Conservation (phyloP, 495 filamentous ascomycete species). For the Penicillium alfredii region DNA sequence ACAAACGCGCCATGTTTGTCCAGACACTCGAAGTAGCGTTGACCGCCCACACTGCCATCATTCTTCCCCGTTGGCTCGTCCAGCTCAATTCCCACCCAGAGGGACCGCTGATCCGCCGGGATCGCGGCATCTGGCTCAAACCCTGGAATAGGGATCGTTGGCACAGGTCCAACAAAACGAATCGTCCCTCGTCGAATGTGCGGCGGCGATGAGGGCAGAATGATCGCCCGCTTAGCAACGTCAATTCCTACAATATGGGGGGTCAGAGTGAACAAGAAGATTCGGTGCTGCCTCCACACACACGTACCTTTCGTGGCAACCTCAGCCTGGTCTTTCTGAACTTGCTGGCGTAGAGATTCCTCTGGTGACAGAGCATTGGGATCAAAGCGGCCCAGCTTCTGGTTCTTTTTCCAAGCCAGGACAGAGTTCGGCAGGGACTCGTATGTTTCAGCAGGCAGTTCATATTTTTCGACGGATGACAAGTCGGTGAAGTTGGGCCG, state of each 20-base stretch:
- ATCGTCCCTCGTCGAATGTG: conserved; percentile 76
- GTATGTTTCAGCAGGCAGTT: conserved; percentile 75
- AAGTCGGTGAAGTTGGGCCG: conserved; percentile 72
- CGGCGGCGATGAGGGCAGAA: conserved; percentile 40
- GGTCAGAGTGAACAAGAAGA: background rate
- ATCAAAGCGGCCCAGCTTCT: conserved; percentile 92
- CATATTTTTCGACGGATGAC: conserved; percentile 78
- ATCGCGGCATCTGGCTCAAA: conserved; percentile 18
- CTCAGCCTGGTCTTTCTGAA: conserved; percentile 58
- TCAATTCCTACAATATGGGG: conserved; percentile 25
- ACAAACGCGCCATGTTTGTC: conserved; percentile 80
- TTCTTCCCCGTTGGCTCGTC: conserved; percentile 90
- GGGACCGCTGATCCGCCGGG: conserved; percentile 41
- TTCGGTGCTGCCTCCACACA: conserved; percentile 9
- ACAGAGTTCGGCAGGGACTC: conserved; percentile 79
- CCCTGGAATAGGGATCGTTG: conserved; percentile 64
- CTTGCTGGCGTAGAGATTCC: conserved; percentile 59
- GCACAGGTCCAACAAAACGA: conserved; percentile 74
- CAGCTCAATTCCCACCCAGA: conserved; percentile 80
- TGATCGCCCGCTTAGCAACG: conserved; percentile 32
- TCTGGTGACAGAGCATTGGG: conserved; percentile 63
- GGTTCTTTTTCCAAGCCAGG: conserved; percentile 84
- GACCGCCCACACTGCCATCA: conserved; percentile 74
- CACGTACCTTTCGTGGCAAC: conserved; percentile 51
- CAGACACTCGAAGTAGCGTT: conserved; percentile 66